These are phyloP conservation scores for Aspergillus kassunensis DNA, from an alignment of 495 filamentous ascomycete genomes.

Conservation along the genomic window DNA sequence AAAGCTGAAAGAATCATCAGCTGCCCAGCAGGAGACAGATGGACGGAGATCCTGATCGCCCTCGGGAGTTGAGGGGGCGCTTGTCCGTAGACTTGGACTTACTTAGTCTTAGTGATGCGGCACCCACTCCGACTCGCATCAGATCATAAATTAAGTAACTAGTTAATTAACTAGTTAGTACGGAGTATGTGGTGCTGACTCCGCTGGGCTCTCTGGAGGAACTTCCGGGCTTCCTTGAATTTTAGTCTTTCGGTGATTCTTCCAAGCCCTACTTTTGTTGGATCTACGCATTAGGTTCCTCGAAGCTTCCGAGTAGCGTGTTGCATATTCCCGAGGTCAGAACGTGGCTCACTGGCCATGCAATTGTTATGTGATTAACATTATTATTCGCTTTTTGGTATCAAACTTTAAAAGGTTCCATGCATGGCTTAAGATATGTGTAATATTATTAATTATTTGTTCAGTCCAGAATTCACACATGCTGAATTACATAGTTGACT, in stretches of 20 bases:
- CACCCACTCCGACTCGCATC: slow-evolving; percentile 1
- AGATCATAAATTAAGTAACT: background rate
- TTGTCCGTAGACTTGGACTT: too few species aligned
- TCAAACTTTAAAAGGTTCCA: background rate
- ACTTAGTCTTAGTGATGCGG: background rate
- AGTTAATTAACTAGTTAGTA: too few species aligned
- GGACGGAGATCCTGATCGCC: slow-evolving; percentile 6
- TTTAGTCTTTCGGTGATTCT: slow-evolving; percentile 1
- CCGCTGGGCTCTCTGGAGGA: slow-evolving; percentile 2
- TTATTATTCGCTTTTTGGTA: background rate
- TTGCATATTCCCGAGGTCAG: background rate
- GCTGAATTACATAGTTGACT: too few species aligned
- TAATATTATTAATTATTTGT: background rate
- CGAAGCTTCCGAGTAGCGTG: background rate
- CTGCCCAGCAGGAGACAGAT: background rate
- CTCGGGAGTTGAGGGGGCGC: slow-evolving; percentile 13
- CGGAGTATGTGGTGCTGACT: too few species aligned
- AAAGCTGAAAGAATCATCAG: slow-evolving; percentile 4
- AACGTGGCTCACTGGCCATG: too few species aligned
- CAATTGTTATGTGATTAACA: background rate
- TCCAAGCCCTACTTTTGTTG: slow-evolving; percentile 1
- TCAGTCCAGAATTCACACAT: background rate
- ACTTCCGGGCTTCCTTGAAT: background rate
- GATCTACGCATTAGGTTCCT: slow-evolving; percentile 1
- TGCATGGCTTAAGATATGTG: background rate